Evolutionary conservation across 352 stramenopile species (phyloP), one percentile per base, ranked within the genome.

Genomic region (Phytophthora brassicae): DNA sequence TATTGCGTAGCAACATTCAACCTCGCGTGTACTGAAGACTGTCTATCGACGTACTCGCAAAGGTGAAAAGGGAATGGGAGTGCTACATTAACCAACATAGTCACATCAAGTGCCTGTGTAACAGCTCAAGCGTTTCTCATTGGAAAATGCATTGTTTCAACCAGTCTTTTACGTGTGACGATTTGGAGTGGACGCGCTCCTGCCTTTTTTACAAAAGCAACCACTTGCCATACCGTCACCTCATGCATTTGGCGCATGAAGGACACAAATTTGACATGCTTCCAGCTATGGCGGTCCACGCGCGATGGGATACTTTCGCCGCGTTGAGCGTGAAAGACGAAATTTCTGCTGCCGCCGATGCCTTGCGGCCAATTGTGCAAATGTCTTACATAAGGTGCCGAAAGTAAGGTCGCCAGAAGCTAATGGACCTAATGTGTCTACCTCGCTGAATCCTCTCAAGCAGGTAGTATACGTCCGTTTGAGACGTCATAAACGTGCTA

Each of bases 381-480:
- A 46, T 46, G 41, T 46, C 19, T 7, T 2, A 28, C 6, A 29
- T 46, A 46, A 46, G 23, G 41, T 46, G 41, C 41, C 41, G 41
- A 46, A 46, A 46, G 41, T 14, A 46, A 46, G 19, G 17, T 46
- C 23, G 19, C 41, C 41, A 20, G 41, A 46, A 17, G 41, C 7
- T 46, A 20, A 42, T 38, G 31, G 12, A 38, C 16, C 31, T 38
- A 16, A 3, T 3, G 2, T 16, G 11, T 11, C 4, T 3, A 16
- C 31, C 12, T 11, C 31, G 6, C 12, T 12, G 31, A 38, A 38
- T 12, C 31, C 8, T 4, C 31, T 16, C 6, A 57, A 57, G 17
- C 22, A 57, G 16, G 23, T 57, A 4, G 50, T 48, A 3, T 57
- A 48, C 17, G 22, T 48, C n/a, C 22, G 22, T 1, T 36, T 57